Evolutionary conservation across 441 rosid species (phyloP).

Genomic region (Adansonia gregorii): DNA sequence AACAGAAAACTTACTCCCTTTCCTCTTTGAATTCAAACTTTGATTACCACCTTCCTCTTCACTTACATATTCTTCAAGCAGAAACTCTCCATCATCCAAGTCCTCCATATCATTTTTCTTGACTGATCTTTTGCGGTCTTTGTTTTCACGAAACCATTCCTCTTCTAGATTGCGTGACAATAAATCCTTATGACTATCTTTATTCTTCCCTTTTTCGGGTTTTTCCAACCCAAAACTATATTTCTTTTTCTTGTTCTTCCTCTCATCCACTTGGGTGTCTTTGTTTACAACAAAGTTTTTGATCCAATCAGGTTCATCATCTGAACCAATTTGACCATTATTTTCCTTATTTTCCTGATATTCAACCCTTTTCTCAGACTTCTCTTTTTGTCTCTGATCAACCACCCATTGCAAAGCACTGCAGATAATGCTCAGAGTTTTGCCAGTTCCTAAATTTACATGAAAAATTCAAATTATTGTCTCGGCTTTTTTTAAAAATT

Average conservation of each 20-base stretch:
- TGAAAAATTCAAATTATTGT: neutral
- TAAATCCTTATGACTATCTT: constrained; percentile 28
- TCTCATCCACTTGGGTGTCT: constrained; percentile 34
- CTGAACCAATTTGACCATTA: constrained; percentile 36
- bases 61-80: constrained; percentile 84
- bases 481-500: neutral
- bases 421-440: constrained; percentile 86
- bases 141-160: constrained; percentile 30
- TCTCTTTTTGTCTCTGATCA: constrained; percentile 58
- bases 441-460: constrained; percentile 72
- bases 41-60: constrained; percentile 57
- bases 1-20: constrained; percentile 44
- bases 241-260: constrained; percentile 42
- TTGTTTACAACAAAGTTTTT: constrained; percentile 49
- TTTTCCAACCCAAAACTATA: constrained; percentile 35
- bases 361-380: constrained; percentile 30
- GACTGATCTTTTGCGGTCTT: constrained; percentile 30
- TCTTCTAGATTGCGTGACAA: constrained; percentile 32
- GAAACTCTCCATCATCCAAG: constrained; percentile 57
- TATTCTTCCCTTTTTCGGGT: constrained; percentile 38
- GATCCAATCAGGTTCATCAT: constrained; percentile 90
- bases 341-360: constrained; percentile 29
- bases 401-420: constrained; percentile 83
- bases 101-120: constrained; percentile 42
- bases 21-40: constrained; percentile 57